Evolutionary conservation across 306 rosid species (phyloP), one percentile per base, ranked within the genome.

Genomic region (Heteromeles arbutifolia): DNA sequence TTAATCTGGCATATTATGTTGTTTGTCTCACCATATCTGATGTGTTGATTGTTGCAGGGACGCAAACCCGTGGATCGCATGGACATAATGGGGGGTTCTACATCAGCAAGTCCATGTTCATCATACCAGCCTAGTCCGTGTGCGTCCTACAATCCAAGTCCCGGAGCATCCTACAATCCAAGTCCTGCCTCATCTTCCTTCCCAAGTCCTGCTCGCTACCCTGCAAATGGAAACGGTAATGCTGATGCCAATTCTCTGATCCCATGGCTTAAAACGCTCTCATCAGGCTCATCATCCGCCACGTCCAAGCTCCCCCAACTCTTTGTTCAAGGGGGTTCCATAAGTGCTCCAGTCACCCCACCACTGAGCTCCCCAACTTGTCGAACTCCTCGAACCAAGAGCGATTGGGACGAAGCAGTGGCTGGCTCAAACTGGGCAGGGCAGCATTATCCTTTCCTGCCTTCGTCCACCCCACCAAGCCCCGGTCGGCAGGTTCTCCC

Each of bases 331-430:
- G 70, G 87, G 37, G 87, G 91, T 67, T 87, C 91, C 70, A 80
- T 87, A 53, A 87, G 91, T 77, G 91, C 91, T 9, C 91, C 91
- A 6, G 91, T 87, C 67, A 87, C 89, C 64, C 91, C 91, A 32
- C 91, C 91, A 1, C 78, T 86, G 45, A 87, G 91, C 85, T 87
- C 91, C 58, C 91, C 91, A 70, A 87, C 87, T 11, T 80, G 86
- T 12, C 79, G 89, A 64, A 85, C 86, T 70, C 87, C 91, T 25
- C 76, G 91, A 28, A 75, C 72, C 65, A 85, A 81, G 54, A 71
- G 82, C 32, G 90, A 81, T 44, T 87, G 91, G 91, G 88, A 85
- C 48, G 88, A 83, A 65, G 82, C 86, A 21, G 72, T 80, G 43
- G 76, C 67, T 28, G 81, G 76, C 25, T 78, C 85, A 43, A 81